Base-by-base conservation (phyloP, 1,284 basidiomycete genomes). In the Trametes pubescens region DNA sequence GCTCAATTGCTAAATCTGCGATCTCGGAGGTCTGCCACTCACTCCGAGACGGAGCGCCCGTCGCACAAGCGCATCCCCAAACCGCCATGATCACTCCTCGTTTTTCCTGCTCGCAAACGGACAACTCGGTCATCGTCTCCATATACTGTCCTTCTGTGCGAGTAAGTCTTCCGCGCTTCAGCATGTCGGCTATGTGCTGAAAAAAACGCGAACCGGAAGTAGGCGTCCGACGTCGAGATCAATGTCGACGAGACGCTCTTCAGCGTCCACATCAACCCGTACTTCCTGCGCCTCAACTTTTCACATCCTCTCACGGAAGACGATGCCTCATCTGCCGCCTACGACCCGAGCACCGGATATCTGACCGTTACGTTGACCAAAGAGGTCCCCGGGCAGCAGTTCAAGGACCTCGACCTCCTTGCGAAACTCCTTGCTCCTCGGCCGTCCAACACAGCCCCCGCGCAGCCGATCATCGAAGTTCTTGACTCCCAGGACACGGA, bases 181-280 rank as follows among this genome's bases (percentile, higher is more conserved):
- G 24, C 61, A 55, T 54, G 48, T n/a, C 46, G 11, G n/a, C 43
- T 24, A 22, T 52, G 57, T 51, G 71, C 69, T 73, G 62, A 77
- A 76, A 76, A 11, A 71, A 34, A 16, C 76, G 57, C 37, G 44
- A 29, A 34, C 37, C 59, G 68, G 66, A 75, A 73, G 74, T 76
- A 93, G 91, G 90, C 92, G 26, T 84, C 89, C 51, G 92, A 94
- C 65, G 85, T 89, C 40, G 92, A 94, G 73, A 88, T 93, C 66
- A 81, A 90, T 68, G 86, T 93, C 61, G 89, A 92, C 68, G 86
- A 86, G 62, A 85, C 84, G 38, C 76, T 90, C 49, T 82, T 94
- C 73, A 86, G 86, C n/a, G 77, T 92, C 46, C 87, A 94, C 72
- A 84, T 93, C 73, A 90, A 89, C 65, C 92, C 92, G 4, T 94